These are phyloP conservation scores for Monosporozyma yasuniensis DNA, from an alignment of 805 yeast species.

Conservation along the genomic window DNA sequence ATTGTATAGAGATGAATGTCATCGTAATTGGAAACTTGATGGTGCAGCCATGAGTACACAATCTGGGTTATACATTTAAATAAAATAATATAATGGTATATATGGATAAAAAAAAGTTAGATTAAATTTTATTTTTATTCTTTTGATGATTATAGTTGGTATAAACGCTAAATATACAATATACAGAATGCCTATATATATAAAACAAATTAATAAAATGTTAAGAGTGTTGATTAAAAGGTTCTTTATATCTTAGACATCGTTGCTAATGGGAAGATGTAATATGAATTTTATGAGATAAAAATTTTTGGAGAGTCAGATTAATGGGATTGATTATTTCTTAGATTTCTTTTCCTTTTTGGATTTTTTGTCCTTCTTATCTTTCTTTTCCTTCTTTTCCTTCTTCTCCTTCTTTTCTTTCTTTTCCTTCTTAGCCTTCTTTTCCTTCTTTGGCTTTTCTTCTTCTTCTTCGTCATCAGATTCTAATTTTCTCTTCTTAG, in stretches of 20 bases:
- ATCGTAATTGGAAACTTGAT: slow-evolving; percentile 24
- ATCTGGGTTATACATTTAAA: slow-evolving; percentile 25
- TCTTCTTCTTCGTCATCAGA: slow-evolving; percentile 30
- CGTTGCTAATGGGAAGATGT: neutral
- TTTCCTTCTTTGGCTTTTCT: slow-evolving; percentile 29
- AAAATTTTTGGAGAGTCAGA: no score
- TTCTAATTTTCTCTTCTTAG: slow-evolving; percentile 25
- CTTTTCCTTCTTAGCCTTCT: slow-evolving; percentile 40
- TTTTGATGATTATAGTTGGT: slow-evolving; percentile 3
- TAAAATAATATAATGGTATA: neutral
- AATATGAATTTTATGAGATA: neutral
- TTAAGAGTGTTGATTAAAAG: neutral
- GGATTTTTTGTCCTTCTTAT: slow-evolving; percentile 43
- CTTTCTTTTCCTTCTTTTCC: slow-evolving; percentile 42
- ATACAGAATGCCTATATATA: slow-evolving; percentile 13
- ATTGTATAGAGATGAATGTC: slow-evolving; percentile 18
- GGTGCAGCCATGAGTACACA: slow-evolving; percentile 27
- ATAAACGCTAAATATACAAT: slow-evolving; percentile 25
- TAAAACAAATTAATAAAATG: neutral
- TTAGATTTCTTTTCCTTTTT: slow-evolving; percentile 39
- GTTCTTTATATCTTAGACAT: neutral
- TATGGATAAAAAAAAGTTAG: neutral
- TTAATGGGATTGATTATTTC: slow-evolving; percentile 21
- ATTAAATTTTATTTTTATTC: neutral
- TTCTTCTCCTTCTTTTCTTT: slow-evolving; percentile 43